A percentile compares a stretch with the other conserved stretches of the same genome.
phyloP scores from a whole-genome alignment of 345 rosid species.

The Salix caprea region DNA sequence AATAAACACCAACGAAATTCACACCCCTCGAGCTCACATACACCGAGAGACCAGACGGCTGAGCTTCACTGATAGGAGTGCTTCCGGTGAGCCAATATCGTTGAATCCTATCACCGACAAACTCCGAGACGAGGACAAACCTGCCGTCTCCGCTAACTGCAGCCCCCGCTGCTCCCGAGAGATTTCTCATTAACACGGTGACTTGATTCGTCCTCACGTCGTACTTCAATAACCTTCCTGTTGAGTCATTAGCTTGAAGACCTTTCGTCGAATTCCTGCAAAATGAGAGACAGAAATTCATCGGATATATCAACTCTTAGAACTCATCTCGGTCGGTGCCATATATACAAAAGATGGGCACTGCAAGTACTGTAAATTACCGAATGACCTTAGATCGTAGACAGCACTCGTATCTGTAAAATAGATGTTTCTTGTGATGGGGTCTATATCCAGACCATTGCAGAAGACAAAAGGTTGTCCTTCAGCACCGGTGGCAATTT shows the following conservation, averaged over 20 bases:
- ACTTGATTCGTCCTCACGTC: slow-evolving; percentile 1
- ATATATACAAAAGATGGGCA: neutral
- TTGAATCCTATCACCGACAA: neutral
- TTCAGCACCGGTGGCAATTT: slow-evolving; percentile 8
- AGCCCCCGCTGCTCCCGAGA: slow-evolving; percentile 2
- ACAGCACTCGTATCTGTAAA: slow-evolving; percentile 12
- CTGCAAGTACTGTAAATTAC: neutral
- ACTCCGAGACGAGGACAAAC: slow-evolving; percentile 14
- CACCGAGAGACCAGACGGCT: neutral
- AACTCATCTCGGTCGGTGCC: too few relatives aligned
- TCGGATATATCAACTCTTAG: too few relatives aligned
- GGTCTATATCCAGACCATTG: slow-evolving; percentile 17
- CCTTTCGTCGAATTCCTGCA: neutral
- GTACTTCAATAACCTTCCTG: slow-evolving; percentile 21
- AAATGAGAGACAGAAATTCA: neutral
- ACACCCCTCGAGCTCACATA: slow-evolving; percentile 9
- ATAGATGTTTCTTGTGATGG: slow-evolving; percentile 4
- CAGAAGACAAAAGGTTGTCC: slow-evolving; percentile 4
- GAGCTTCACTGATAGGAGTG: slow-evolving; percentile 13
- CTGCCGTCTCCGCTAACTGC: slow-evolving; percentile 8
- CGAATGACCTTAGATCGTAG: neutral
- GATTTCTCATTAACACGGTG: slow-evolving; percentile 10
- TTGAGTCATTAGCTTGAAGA: neutral
- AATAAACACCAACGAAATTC: slow-evolving; percentile 3
- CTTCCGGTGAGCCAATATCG: slow-evolving; percentile 16